These are phyloP conservation scores for Novymonas esmeraldas DNA, from an alignment of 208 protist genomes.

Conservation along the genomic window DNA sequence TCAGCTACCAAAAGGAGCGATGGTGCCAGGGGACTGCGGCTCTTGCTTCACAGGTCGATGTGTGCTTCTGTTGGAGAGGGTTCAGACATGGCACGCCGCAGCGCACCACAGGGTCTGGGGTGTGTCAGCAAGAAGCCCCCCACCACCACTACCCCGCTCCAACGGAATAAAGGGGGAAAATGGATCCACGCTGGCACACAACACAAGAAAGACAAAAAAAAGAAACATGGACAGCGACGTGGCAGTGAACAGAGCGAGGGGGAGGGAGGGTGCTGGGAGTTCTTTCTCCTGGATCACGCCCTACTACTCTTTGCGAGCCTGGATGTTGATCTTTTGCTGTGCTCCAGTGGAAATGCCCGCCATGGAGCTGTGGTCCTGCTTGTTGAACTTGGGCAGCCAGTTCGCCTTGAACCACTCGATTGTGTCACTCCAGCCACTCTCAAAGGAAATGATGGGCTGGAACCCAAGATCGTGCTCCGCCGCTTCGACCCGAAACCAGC, in stretches of 20 bases:
- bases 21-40: no score
- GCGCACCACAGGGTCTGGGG: no score
- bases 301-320: slow-evolving; percentile 47
- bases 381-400: slow-evolving; percentile 88
- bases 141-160: no score
- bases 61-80: no score
- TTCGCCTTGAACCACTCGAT: slow-evolving; percentile 91
- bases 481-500: slow-evolving; percentile 93
- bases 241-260: no score
- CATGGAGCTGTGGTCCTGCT: slow-evolving; percentile 62
- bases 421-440: slow-evolving; percentile 87
- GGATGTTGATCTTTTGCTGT: slow-evolving; percentile 92
- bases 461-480: slow-evolving; percentile 89
- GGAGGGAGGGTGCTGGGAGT: no score
- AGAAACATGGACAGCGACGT: not conserved
- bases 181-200: no score
- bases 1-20: no score
- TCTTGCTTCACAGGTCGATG: no score
- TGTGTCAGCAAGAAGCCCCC: no score
- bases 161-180: no score
- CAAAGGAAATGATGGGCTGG: slow-evolving; percentile 88
- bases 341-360: slow-evolving; percentile 73
- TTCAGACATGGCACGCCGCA: no score
- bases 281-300: not conserved
- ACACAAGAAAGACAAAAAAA: not conserved